Percentiles rank a stretch among this genome's conserved stretches.
Evolutionary conservation across 805 yeast genomes (phyloP).

Genomic region (Metschnikowia shivogae): DNA sequence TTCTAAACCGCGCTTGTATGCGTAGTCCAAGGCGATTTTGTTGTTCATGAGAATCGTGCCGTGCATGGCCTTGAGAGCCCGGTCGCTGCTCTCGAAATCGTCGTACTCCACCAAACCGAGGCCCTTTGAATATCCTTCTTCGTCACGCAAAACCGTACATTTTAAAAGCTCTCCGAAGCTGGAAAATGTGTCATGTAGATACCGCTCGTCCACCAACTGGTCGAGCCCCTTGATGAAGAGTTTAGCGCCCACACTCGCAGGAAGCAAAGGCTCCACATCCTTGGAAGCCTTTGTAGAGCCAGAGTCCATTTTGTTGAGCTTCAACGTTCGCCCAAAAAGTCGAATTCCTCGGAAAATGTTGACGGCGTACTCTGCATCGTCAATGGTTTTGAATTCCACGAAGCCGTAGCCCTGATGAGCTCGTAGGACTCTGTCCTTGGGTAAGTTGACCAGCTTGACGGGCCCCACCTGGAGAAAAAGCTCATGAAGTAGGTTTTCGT

Average conservation of each 20-base stretch:
- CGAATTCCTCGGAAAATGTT: conserved; percentile 56
- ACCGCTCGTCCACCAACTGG: conserved; percentile 58
- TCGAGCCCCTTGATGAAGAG: conserved; percentile 59
- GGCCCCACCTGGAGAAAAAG: conserved; percentile 84
- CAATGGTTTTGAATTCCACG: conserved; percentile 57
- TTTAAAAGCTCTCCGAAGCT: conserved; percentile 62
- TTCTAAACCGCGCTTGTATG: conserved; percentile 52
- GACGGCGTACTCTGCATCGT: conserved; percentile 69
- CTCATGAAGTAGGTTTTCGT: conserved; percentile 72
- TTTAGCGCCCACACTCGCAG: conserved; percentile 44
- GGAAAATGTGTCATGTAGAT: conserved; percentile 53
- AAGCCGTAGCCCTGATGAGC: conserved; percentile 87
- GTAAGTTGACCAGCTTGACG: conserved; percentile 62
- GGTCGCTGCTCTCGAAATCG: conserved; percentile 64
- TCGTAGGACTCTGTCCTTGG: conserved; percentile 68
- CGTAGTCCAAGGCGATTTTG: conserved; percentile 60
- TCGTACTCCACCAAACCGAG: conserved; percentile 65
- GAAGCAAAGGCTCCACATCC: conserved; percentile 6
- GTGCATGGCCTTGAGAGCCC: conserved; percentile 65
- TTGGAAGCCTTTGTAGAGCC: conserved; percentile 11
- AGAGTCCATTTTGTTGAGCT: conserved; percentile 49
- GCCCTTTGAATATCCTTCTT: conserved; percentile 50
- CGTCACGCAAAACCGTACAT: conserved; percentile 51
- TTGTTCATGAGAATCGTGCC: conserved; percentile 67
- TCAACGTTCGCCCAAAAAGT: conserved; percentile 57